Conservation (phyloP, 768 basidiomycete genomes). For the Mycena galopus region DNA sequence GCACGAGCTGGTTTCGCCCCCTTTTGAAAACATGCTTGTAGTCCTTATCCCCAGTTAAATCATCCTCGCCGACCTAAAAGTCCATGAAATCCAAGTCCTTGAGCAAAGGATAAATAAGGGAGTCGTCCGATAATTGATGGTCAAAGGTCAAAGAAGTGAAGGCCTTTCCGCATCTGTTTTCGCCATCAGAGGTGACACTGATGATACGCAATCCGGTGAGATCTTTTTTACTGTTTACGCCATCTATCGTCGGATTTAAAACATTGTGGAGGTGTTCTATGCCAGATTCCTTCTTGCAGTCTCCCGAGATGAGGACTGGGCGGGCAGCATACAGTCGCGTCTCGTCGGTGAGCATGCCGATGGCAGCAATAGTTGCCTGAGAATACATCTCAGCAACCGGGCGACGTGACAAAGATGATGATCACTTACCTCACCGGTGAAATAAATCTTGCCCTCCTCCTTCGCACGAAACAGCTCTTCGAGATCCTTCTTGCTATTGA, state of each 20-base stretch:
- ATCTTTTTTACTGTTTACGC: background rate
- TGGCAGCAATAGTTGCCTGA: constrained; percentile 44
- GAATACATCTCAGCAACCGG: background rate
- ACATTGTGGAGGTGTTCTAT: constrained; percentile 37
- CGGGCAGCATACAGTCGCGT: constrained; percentile 41
- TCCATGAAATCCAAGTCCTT: background rate
- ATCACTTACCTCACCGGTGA: constrained; percentile 39
- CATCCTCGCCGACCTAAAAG: background rate
- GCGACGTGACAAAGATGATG: background rate
- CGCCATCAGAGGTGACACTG: constrained; percentile 43
- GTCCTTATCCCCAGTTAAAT: background rate
- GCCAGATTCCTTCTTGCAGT: constrained; percentile 47
- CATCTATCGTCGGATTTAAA: background rate
- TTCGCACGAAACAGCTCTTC: constrained; percentile 38
- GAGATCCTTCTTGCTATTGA: constrained; percentile 38
- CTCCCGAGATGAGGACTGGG: constrained; percentile 44
- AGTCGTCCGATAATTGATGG: too few relatives aligned
- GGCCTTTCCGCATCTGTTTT: constrained; percentile 31
- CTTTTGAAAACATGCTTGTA: background rate
- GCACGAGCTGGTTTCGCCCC: background rate
- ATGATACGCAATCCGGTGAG: constrained; percentile 37
- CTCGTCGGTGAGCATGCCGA: constrained; percentile 44
- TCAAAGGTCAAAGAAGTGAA: too few relatives aligned
- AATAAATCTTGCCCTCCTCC: constrained; percentile 38
- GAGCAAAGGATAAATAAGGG: background rate